A percentile compares a stretch with the other conserved stretches of the same genome.
phyloP scores from a whole-genome alignment of 2,329 filamentous ascomycete genomes.

The Aschersonia sp. region DNA sequence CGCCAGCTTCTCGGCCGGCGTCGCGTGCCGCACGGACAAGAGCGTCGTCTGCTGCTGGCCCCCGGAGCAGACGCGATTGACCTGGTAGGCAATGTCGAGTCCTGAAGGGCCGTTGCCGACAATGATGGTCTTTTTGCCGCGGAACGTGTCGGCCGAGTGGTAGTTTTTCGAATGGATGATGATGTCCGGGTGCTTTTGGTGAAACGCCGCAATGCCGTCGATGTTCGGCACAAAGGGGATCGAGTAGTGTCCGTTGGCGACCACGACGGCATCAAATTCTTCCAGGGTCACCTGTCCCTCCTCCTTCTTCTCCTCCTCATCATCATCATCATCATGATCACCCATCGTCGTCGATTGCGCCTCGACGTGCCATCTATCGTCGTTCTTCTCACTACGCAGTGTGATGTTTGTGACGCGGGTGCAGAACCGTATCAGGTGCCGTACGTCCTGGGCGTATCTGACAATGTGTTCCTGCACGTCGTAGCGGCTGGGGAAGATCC shows the following conservation, averaged over 20 bases:
- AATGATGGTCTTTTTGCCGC: constrained; percentile 60
- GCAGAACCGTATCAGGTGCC: constrained; percentile 52
- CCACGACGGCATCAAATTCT: constrained; percentile 53
- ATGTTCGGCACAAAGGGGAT: constrained; percentile 53
- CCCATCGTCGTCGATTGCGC: constrained; percentile 34
- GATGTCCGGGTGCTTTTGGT: constrained; percentile 39
- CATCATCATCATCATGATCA: not conserved
- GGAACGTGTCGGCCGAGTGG: constrained; percentile 47
- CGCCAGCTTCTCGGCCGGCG: constrained; percentile 26
- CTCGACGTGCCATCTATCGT: constrained; percentile 47
- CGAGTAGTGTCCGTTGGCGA: constrained; percentile 63
- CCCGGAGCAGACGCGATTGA: constrained; percentile 38
- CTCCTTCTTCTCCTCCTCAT: too few relatives aligned
- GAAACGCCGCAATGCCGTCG: constrained; percentile 43
- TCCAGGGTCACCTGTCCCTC: too few relatives aligned
- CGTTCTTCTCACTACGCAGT: constrained; percentile 11
- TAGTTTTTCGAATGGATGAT: constrained; percentile 73
- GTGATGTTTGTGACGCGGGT: constrained; percentile 52
- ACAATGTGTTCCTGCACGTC: constrained; percentile 62
- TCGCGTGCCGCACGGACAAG: constrained; percentile 43
- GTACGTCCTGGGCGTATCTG: constrained; percentile 54
- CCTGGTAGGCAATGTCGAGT: constrained; percentile 67
- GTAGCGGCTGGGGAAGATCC: constrained; percentile 61
- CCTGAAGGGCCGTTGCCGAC: constrained; percentile 79
- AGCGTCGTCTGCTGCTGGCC: constrained; percentile 27